Evolutionary conservation across 352 stramenopile genomes (phyloP).

Genomic region (Globisporangium acanthophoron): DNA sequence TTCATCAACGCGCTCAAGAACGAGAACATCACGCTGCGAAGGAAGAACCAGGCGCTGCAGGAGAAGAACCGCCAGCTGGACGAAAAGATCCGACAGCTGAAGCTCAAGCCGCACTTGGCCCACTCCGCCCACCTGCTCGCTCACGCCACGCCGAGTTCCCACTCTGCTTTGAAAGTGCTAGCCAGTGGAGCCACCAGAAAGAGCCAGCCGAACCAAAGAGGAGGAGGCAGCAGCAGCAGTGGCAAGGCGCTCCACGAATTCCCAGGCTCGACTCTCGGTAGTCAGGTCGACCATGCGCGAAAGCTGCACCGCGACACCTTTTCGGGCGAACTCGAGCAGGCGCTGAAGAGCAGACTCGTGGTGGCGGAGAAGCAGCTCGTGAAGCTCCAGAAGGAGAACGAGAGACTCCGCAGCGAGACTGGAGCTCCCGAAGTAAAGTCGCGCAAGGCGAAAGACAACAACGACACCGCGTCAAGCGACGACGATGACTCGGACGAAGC

Average conservation of each 20-base stretch:
- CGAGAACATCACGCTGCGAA: constrained; percentile 66
- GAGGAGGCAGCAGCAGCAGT: neutral
- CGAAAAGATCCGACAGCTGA: constrained; percentile 37
- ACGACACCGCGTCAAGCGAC: constrained; percentile 25
- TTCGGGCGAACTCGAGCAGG: constrained; percentile 55
- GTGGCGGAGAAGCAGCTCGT: constrained; percentile 66
- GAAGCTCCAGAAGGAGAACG: constrained; percentile 68
- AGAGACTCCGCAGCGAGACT: constrained; percentile 28
- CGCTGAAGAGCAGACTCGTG: constrained; percentile 64
- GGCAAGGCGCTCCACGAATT: constrained; percentile 16
- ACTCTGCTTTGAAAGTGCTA: constrained; percentile 12
- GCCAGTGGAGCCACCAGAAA: neutral
- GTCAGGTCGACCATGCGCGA: constrained; percentile 36
- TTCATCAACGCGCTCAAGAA: constrained; percentile 76
- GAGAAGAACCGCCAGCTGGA: constrained; percentile 68
- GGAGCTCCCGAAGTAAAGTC: constrained; percentile 3
- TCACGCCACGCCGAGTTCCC: neutral
- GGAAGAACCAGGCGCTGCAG: constrained; percentile 64
- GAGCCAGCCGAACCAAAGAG: constrained; percentile 1
- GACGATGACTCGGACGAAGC: constrained; percentile 8
- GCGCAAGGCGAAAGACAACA: constrained; percentile 22
- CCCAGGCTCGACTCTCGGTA: constrained; percentile 25
- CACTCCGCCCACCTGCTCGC: neutral
- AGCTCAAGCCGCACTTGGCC: constrained; percentile 17
- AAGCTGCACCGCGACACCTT: constrained; percentile 48